phyloP scores from a whole-genome alignment of 2,329 filamentous ascomycete genomes.

The Calonectria pseudoreteaudii region DNA sequence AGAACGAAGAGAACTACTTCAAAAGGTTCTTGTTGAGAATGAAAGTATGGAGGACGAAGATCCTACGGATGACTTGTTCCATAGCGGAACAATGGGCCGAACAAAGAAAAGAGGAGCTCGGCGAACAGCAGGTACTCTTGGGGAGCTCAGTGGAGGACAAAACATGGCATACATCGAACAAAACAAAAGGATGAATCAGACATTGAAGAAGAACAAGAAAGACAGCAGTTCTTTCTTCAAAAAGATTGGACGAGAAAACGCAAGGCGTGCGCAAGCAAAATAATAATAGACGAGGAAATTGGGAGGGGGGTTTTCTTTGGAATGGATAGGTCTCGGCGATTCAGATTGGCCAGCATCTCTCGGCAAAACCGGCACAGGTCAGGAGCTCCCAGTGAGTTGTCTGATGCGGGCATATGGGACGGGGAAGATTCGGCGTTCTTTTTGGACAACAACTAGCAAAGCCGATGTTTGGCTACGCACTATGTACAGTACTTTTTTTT shows the following conservation, averaged over 20 bases:
- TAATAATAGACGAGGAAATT: slow-evolving; percentile 36
- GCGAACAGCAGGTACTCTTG: slow-evolving; percentile 86
- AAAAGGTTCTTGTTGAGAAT: slow-evolving; percentile 90
- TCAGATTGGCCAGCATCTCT: slow-evolving; percentile 21
- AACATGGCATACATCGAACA: slow-evolving; percentile 97
- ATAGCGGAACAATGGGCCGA: slow-evolving; percentile 59
- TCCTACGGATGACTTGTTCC: slow-evolving; percentile 60
- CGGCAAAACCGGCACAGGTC: slow-evolving; percentile 11
- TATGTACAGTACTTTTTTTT: slow-evolving; percentile 18
- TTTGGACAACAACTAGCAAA: slow-evolving; percentile 21
- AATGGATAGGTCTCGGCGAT: slow-evolving; percentile 11
- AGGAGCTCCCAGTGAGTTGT: slow-evolving; percentile 17
- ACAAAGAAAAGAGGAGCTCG: slow-evolving; percentile 71
- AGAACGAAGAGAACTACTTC: slow-evolving; percentile 87
- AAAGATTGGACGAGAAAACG: slow-evolving; percentile 57
- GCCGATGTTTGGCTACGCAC: slow-evolving; percentile 26
- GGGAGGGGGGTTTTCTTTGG: not conserved
- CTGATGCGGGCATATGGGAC: slow-evolving; percentile 24
- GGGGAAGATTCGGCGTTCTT: slow-evolving; percentile 42
- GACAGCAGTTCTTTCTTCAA: slow-evolving; percentile 56
- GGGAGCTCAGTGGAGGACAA: slow-evolving; percentile 89
- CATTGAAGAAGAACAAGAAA: slow-evolving; percentile 53
- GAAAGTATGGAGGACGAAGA: slow-evolving; percentile 81
- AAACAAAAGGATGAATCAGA: slow-evolving; percentile 75
- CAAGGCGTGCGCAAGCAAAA: slow-evolving; percentile 48